Percentiles rank a stretch among this genome's conserved stretches.
Evolutionary conservation across 2,329 filamentous ascomycete species (phyloP).

Genomic region (Coniochaeta prunicola): DNA sequence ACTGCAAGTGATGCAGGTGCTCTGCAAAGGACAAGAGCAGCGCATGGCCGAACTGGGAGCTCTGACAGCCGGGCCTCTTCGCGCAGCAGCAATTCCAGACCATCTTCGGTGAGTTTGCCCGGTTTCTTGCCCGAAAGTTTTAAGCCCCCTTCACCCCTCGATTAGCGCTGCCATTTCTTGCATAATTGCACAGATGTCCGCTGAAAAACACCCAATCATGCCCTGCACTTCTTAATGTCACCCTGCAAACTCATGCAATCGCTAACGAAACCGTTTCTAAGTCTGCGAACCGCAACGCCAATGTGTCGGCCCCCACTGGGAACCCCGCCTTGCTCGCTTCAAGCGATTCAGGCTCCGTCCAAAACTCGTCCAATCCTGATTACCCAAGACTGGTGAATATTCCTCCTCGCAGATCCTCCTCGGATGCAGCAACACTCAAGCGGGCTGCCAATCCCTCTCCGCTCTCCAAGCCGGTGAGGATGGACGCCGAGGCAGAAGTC

Average conservation of each 20-base stretch:
- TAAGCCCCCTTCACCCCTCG: conserved; percentile 3
- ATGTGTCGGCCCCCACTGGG: conserved; percentile 41
- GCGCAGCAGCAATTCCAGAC: conserved; percentile 51
- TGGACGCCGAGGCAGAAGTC: conserved; percentile 43
- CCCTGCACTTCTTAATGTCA: conserved; percentile 17
- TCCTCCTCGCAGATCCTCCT: conserved; percentile 55
- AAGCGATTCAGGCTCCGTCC: conserved; percentile 19
- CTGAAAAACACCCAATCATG: conserved; percentile 1
- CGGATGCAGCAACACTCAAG: conserved; percentile 52
- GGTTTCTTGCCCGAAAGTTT: background rate
- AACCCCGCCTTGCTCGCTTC: conserved; percentile 43
- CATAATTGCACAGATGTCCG: background rate
- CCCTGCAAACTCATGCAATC: conserved; percentile 17
- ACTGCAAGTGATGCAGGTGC: conserved; percentile 26
- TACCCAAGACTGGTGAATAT: conserved; percentile 46
- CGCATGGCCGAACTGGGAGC: conserved; percentile 45
- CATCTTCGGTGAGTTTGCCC: conserved; percentile 54
- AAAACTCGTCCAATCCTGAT: conserved; percentile 44
- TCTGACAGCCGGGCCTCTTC: conserved; percentile 57
- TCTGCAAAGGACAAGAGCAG: conserved; percentile 19
- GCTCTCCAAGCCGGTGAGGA: conserved; percentile 62
- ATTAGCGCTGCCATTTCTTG: conserved; percentile 1
- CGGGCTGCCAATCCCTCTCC: conserved; percentile 62
- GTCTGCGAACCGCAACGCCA: conserved; percentile 53
- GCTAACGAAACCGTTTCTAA: conserved; percentile 43